Conservation (phyloP, 75 land plant genomes). For the Sequoia sempervirens region DNA sequence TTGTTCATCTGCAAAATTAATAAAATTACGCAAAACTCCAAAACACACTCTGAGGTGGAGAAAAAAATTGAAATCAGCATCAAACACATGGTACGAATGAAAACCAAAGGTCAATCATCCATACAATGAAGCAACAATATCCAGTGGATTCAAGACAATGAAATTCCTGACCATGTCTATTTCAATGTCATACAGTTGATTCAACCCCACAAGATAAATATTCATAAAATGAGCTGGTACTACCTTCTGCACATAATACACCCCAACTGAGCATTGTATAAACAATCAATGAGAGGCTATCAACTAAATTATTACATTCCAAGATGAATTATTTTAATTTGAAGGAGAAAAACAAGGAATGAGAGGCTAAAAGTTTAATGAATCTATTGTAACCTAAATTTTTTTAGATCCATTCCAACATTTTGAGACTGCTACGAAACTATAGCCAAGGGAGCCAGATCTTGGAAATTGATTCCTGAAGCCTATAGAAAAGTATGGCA, state of each 20-base stretch:
- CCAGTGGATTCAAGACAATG: not conserved
- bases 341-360: too few relatives aligned
- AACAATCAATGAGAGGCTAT: too few relatives aligned
- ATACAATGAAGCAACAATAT: not conserved
- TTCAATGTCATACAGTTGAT: slow-evolving; percentile 87
- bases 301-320: too few relatives aligned
- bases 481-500: too few relatives aligned
- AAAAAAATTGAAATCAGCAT: not conserved
- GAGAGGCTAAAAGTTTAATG: too few relatives aligned
- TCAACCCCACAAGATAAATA: slow-evolving; percentile 92
- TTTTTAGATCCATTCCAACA: not conserved
- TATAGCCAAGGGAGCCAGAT: too few relatives aligned
- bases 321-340: too few relatives aligned
- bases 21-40: slow-evolving; percentile 13
- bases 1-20: slow-evolving; percentile 73
- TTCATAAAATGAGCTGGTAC: slow-evolving; percentile 92
- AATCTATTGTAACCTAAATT: too few relatives aligned
- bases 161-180: slow-evolving; percentile 78
- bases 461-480: too few relatives aligned
- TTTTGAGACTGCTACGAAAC: not conserved
- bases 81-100: not conserved
- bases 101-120: not conserved
- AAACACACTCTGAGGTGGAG: slow-evolving; percentile 1
- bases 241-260: slow-evolving; percentile 60
- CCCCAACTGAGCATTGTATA: not conserved